Conservation (phyloP, 208 protist species). For the Trypanosoma avium region DNA sequence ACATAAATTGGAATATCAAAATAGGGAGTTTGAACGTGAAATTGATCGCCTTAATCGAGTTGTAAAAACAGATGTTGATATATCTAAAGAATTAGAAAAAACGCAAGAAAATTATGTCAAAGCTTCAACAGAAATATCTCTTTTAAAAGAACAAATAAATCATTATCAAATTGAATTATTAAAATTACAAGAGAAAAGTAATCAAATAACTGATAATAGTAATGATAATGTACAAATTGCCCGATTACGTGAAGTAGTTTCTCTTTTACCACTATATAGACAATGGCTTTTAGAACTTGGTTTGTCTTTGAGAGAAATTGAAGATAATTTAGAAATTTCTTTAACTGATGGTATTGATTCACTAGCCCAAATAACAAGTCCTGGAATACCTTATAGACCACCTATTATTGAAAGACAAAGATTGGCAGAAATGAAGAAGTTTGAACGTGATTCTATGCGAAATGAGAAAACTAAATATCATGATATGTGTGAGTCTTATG, state of each 20-base stretch:
- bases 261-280: conserved; percentile 11
- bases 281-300: conserved; percentile 3
- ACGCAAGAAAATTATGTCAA: conserved; percentile 4
- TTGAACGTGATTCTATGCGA: conserved; percentile 6
- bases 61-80: conserved; percentile 2
- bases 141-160: conserved; percentile 6
- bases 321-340: conserved; percentile 10
- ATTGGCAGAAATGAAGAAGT: conserved; percentile 4
- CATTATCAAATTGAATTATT: conserved; percentile 6
- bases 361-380: conserved; percentile 5
- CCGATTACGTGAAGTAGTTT: background rate
- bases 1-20: conserved; percentile 16
- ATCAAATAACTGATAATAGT: background rate
- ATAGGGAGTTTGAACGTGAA: conserved; percentile 12
- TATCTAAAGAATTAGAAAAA: conserved; percentile 1
- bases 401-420: conserved; percentile 8
- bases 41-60: conserved; percentile 6
- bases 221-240: background rate
- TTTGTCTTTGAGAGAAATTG: conserved; percentile 5
- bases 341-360: conserved; percentile 15
- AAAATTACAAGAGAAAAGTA: background rate
- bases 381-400: conserved; percentile 11
- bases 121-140: background rate
- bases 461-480: background rate
- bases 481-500: background rate